Evolutionary conservation across 2,329 filamentous ascomycete species (phyloP).

Genomic region (Cytospora schulzeri): DNA sequence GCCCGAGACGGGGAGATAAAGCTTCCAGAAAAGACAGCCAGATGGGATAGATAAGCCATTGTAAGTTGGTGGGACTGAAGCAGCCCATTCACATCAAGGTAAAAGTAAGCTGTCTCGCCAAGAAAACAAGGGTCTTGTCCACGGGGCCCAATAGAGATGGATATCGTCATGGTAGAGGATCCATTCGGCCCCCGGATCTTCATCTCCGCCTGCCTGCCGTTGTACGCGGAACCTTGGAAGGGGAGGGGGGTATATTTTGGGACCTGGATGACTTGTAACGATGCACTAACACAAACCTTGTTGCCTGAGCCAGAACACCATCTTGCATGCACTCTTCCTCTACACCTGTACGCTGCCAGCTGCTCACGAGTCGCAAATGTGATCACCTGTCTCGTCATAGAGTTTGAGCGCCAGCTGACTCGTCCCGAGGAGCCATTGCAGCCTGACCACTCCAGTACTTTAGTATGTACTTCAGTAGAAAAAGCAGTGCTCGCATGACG

Average conservation of each 20-base stretch:
- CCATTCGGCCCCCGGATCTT: not conserved
- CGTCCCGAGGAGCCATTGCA: slow-evolving; percentile 7
- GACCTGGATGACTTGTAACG: not conserved
- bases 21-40: slow-evolving; percentile 18
- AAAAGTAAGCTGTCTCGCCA: not conserved
- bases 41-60: slow-evolving; percentile 25
- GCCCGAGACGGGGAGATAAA: not conserved
- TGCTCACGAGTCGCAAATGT: slow-evolving; percentile 19
- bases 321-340: not conserved
- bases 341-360: not conserved
- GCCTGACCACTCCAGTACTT: too few relatives aligned
- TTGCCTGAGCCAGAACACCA: slow-evolving; percentile 20
- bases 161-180: not conserved
- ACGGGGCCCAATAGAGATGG: not conserved
- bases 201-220: not conserved
- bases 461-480: too few relatives aligned
- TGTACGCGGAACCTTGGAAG: too few relatives aligned
- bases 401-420: slow-evolving; percentile 22
- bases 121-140: not conserved
- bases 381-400: slow-evolving; percentile 10
- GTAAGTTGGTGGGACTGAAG: not conserved
- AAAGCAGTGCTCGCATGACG: slow-evolving; percentile 8
- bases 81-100: not conserved
- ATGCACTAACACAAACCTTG: not conserved
- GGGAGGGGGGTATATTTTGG: not conserved